Evolutionary conservation across 2,329 filamentous ascomycete species (phyloP), one percentile per base, ranked within the genome.

Genomic region (Clarireedia paspali): DNA sequence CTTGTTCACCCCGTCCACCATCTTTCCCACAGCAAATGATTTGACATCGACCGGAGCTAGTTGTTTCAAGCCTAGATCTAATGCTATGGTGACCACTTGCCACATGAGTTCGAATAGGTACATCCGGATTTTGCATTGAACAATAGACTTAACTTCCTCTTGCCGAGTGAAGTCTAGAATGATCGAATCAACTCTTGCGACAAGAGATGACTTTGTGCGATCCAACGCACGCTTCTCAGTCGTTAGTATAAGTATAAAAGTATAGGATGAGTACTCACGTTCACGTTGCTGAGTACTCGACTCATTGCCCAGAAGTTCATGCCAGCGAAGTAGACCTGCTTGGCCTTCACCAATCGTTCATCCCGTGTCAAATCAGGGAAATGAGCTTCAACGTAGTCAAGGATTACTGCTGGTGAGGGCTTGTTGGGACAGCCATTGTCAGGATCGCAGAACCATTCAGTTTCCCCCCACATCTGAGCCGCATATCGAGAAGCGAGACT

Each of bases 111-210:
- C n/a, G n/a, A 44, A 20, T 2, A 44, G n/a, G 3, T 17, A 44
- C 2, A 20, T 55, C 15, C 38, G 36, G 12, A 50, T 17, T 12
- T 55, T 23, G 20, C 53, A 55, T 3, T 24, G n/a, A 6, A 50
- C 24, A 12, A 44, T 24, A 5, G 20, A 4, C 0, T 44, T 12
- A 0, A 1, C 1, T 10, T 50, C 20, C 5, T 34, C 53, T 36
- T 55, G 47, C 7, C 49, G 38, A 10, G 53, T 55, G 27, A 55
- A 55, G 14, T 50, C 47, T 2, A 6, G 14, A 10, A 55, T 36
- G 15, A 55, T 45, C 20, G 23, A 42, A n/a, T 44, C 38, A 6
- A 55, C 44, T 15, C 47, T 50, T 14, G 53, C 14, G 9, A 40
- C 1, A 1, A 50, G 7, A 23, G 40, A 44, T 5, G 20, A 47